These are phyloP conservation scores for Eimeria praecox DNA, from an alignment of 169 alveolate species.

Conservation along the genomic window DNA sequence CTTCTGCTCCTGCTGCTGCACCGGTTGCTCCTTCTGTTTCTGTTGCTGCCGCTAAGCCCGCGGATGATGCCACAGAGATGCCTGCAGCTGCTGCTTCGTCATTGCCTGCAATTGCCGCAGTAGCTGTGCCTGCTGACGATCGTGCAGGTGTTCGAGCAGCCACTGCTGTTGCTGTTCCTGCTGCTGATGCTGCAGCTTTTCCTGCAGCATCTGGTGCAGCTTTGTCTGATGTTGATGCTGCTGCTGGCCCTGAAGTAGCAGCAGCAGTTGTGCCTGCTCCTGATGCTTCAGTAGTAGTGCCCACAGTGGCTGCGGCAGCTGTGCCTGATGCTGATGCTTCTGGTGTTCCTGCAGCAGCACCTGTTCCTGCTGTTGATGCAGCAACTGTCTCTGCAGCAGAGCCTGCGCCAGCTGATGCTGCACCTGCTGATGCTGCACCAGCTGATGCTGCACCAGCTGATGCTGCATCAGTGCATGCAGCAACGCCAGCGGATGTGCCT, in stretches of 20 bases:
- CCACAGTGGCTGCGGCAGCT: slow-evolving; percentile 21
- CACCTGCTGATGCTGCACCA: neutral
- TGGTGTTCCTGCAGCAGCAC: neutral
- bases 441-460: neutral
- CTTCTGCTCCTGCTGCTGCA: neutral
- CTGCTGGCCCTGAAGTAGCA: neutral
- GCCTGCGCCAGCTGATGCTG: slow-evolving; percentile 7
- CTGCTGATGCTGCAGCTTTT: neutral
- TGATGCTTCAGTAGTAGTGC: neutral
- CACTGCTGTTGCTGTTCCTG: slow-evolving; percentile 1
- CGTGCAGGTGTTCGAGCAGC: neutral
- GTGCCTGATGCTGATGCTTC: neutral
- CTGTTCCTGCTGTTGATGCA: neutral
- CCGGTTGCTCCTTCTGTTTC: neutral
- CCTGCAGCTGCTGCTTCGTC: slow-evolving; percentile 4
- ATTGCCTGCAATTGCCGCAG: neutral
- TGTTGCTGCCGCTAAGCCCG: neutral
- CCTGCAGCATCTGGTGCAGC: neutral
- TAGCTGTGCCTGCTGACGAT: slow-evolving; percentile 9
- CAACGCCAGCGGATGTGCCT: neutral
- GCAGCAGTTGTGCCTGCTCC: neutral
- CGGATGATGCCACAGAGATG: neutral
- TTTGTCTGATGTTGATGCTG: neutral
- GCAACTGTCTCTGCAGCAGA: neutral
- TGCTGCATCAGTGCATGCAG: slow-evolving; percentile 5